Percentiles rank a stretch among this genome's conserved stretches.
These are phyloP conservation scores for Oryza coarctata DNA, from an alignment of 176 grass and related monocot genomes.

Conservation along the genomic window DNA sequence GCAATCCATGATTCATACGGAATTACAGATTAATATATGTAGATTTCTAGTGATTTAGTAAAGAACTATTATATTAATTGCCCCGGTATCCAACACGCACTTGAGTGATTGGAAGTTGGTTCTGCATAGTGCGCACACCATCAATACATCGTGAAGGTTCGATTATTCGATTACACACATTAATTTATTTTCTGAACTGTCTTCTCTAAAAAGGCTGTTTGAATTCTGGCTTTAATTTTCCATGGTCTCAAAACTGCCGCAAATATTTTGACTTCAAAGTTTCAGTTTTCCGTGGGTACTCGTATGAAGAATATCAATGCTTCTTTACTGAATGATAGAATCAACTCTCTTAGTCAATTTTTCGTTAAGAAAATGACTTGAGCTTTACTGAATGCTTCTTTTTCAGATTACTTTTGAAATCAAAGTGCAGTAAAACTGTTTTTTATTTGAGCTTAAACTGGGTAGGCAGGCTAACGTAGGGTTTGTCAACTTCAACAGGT, in stretches of 20 bases:
- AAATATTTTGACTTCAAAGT: neutral
- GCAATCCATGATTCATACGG: neutral
- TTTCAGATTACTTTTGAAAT: no score
- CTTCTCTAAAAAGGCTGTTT: neutral
- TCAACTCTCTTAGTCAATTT: neutral
- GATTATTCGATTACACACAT: neutral
- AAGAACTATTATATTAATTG: neutral
- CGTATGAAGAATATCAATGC: neutral
- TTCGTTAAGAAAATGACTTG: no score
- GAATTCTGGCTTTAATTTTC: neutral
- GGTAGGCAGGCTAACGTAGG: neutral
- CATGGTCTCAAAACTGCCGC: neutral
- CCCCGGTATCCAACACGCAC: conserved; percentile 22
- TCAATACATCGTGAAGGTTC: conserved; percentile 9
- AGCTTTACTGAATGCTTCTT: no score
- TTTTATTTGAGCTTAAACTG: neutral
- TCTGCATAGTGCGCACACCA: conserved; percentile 10
- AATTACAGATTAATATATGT: neutral
- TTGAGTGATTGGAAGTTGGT: neutral
- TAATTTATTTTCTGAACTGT: neutral
- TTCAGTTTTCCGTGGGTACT: neutral
- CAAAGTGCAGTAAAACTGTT: neutral
- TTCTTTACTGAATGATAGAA: neutral
- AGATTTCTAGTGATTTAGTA: neutral
- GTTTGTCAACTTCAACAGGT: neutral